A percentile compares a stretch with the other conserved stretches of the same genome.
These are phyloP conservation scores for Sanguinoderma infundibulare DNA, from an alignment of 1,284 basidiomycete species.

Conservation along the genomic window DNA sequence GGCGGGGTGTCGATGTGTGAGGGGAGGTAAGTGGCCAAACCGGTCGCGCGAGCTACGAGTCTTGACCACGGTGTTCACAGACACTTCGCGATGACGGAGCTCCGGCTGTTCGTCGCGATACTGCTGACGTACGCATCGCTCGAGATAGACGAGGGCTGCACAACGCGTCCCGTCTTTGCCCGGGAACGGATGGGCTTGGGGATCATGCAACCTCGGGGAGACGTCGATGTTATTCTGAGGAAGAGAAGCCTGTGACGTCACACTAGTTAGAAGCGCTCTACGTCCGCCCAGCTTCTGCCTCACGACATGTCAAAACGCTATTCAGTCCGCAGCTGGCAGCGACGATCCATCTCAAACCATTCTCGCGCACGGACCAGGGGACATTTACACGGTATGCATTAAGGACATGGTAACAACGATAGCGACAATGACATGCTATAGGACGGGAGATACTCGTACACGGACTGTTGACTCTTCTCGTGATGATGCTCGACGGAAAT, in stretches of 20 bases:
- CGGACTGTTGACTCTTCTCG: not conserved
- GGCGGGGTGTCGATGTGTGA: slow-evolving; percentile 32
- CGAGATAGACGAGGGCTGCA: slow-evolving; percentile 17
- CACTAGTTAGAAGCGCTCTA: too few species aligned
- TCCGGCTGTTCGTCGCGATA: slow-evolving; percentile 20
- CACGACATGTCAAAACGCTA: too few species aligned
- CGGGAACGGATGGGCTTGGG: slow-evolving; percentile 21
- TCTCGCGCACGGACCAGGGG: slow-evolving; percentile 2
- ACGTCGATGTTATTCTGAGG: slow-evolving; percentile 20
- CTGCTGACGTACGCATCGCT: slow-evolving; percentile 19
- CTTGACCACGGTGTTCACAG: slow-evolving; percentile 4
- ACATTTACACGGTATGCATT: slow-evolving; percentile 31
- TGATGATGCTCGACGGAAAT: not conserved
- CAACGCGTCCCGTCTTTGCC: slow-evolving; percentile 12
- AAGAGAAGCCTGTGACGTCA: slow-evolving; percentile 17
- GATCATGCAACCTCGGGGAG: slow-evolving; percentile 21
- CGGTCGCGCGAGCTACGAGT: not conserved
- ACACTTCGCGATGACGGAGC: slow-evolving; percentile 25
- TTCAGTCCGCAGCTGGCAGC: not conserved
- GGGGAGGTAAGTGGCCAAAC: slow-evolving; percentile 23
- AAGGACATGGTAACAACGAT: slow-evolving; percentile 4
- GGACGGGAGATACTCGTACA: slow-evolving; percentile 18
- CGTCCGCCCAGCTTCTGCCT: too few species aligned
- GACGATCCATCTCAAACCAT: not conserved
- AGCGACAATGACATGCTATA: slow-evolving; percentile 7